Evolutionary conservation across 352 stramenopile genomes (phyloP).

Genomic region (Halophytophthora batemanensis): DNA sequence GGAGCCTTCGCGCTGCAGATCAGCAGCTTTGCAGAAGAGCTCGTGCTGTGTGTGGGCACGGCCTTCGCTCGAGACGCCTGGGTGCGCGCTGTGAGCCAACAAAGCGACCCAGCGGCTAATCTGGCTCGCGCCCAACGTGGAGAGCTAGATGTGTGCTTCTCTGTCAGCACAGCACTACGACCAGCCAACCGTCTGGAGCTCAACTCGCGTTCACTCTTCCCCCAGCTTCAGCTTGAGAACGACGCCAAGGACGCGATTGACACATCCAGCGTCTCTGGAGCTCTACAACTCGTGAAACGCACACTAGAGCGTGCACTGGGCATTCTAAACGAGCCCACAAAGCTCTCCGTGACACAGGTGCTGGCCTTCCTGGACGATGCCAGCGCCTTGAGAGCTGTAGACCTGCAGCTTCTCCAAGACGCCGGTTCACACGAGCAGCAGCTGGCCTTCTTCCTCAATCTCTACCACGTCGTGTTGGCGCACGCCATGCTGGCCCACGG

Average conservation of each 20-base stretch:
- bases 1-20: slow-evolving; percentile 64
- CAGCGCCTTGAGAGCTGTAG: slow-evolving; percentile 48
- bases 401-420: slow-evolving; percentile 43
- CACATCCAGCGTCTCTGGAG: slow-evolving; percentile 5
- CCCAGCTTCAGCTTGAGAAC: slow-evolving; percentile 15
- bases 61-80: slow-evolving; percentile 59
- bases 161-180: slow-evolving; percentile 29
- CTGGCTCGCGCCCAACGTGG: slow-evolving; percentile 35
- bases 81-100: slow-evolving; percentile 59
- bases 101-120: slow-evolving; percentile 47
- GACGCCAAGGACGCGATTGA: neutral
- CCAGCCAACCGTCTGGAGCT: slow-evolving; percentile 53
- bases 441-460: slow-evolving; percentile 74
- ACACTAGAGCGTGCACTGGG: slow-evolving; percentile 31
- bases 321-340: slow-evolving; percentile 33
- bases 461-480: slow-evolving; percentile 73
- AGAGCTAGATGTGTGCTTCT: slow-evolving; percentile 42
- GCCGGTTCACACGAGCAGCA: slow-evolving; percentile 58
- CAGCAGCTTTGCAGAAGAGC: slow-evolving; percentile 71
- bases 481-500: slow-evolving; percentile 75
- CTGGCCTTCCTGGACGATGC: slow-evolving; percentile 71
- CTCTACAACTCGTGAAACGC: slow-evolving; percentile 24
- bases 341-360: slow-evolving; percentile 44
- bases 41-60: slow-evolving; percentile 65
- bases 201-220: slow-evolving; percentile 65